Conservation (phyloP, 2,329 filamentous ascomycete species). For the Alternaria sp. region DNA sequence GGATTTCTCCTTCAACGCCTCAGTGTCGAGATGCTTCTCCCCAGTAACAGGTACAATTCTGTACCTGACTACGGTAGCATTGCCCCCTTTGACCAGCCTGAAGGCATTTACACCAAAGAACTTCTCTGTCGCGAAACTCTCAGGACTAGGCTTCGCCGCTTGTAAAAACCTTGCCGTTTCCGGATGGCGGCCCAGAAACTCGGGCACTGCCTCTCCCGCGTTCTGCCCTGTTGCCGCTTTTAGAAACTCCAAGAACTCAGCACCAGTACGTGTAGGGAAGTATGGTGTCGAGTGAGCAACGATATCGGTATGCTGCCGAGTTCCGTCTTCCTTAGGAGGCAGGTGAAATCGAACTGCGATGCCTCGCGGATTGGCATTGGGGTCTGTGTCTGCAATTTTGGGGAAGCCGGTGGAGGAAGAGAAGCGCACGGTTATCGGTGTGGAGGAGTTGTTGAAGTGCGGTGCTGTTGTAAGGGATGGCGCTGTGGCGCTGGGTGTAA, state of each 20-base stretch:
- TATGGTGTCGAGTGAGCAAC: conserved; percentile 62
- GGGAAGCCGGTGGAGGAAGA: conserved; percentile 63
- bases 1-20: conserved; percentile 50
- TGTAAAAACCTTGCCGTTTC: conserved; percentile 59
- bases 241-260: conserved; percentile 62
- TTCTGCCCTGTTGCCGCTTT: conserved; percentile 49
- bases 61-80: conserved; percentile 60
- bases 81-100: conserved; percentile 55
- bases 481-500: conserved; percentile 59
- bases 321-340: conserved; percentile 47
- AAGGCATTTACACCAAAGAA: conserved; percentile 63
- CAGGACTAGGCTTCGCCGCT: conserved; percentile 61
- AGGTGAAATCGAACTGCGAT: conserved; percentile 62
- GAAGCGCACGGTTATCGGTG: conserved; percentile 61
- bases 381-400: conserved; percentile 59
- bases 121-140: conserved; percentile 58
- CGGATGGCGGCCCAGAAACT: conserved; percentile 59
- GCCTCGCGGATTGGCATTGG: conserved; percentile 58
- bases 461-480: conserved; percentile 57
- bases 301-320: conserved; percentile 64
- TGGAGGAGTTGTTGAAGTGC: conserved; percentile 59
- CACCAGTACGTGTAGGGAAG: conserved; percentile 64
- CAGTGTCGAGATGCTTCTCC: conserved; percentile 51
- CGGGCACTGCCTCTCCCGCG: conserved; percentile 45
- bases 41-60: conserved; percentile 59